Evolutionary conservation across 495 filamentous ascomycete species (phyloP).

Genomic region (Talaromyces wortmannii): DNA sequence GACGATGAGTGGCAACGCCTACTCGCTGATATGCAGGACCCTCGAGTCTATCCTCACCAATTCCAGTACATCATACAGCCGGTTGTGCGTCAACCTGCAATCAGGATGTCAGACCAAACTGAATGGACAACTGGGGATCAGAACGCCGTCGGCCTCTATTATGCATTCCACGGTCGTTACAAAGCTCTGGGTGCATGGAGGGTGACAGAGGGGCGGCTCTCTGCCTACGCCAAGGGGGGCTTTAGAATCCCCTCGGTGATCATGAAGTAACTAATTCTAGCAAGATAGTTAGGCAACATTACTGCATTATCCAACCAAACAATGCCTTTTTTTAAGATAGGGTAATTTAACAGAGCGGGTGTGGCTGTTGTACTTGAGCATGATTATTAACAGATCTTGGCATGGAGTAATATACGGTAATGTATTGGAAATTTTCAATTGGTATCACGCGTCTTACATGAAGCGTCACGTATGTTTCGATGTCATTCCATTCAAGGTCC

Average conservation of each 20-base stretch:
- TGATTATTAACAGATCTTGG: not conserved
- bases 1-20: conserved; percentile 14
- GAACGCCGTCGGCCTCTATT: conserved; percentile 20
- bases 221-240: not conserved
- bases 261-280: not conserved
- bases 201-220: not conserved
- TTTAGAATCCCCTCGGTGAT: not conserved
- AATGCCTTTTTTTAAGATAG: not conserved
- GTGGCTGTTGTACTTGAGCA: too few relatives aligned
- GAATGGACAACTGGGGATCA: not conserved
- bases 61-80: conserved; percentile 21
- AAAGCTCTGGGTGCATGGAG: conserved; percentile 21
- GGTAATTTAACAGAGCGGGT: not conserved
- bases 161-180: conserved; percentile 15
- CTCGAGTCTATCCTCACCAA: not conserved
- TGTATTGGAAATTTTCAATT: not conserved
- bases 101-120: conserved; percentile 12
- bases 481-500: not conserved
- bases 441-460: not conserved
- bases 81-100: conserved; percentile 12
- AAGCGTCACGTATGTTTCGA: not conserved
- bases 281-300: not conserved
- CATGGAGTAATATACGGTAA: not conserved
- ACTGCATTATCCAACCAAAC: not conserved
- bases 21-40: conserved; percentile 8